Base-by-base conservation (phyloP, 495 filamentous ascomycete genomes). In the Aspergillus taichungensis region DNA sequence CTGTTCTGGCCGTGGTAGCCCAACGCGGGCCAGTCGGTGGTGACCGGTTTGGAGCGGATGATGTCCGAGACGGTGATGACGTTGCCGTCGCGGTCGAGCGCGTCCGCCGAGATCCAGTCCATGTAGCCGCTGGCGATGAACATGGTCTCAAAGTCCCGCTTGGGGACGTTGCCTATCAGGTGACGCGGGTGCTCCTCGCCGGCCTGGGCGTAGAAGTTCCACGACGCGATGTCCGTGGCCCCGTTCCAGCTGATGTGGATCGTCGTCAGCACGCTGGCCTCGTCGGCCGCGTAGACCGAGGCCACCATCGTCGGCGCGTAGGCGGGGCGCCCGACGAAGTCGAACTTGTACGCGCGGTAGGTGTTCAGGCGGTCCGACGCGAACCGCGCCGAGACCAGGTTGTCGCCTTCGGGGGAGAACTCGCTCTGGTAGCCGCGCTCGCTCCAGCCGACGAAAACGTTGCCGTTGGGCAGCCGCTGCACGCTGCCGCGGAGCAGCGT, bases 361-460 rank as follows among this genome's bases (percentile, higher is more conserved):
- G 51, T 56, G 1, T 56, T 60, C 42, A 51, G 62, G 24, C 56
- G 61, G 2, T 39, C 10, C 3, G 34, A 35, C 1, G 52, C 54
- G 48, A 67, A 60, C 13, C 38, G 48, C 8, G 58, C 59, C 7
- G 45, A 57, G 46, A 74, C 71, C 3, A 79, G 51, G 5, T 66
- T 49, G 13, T 68, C 63, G 0, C 80, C 78, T 14, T 76, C 65
- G 0, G 59, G 41, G 0, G 63, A 60, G 50, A 69, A 75, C 48
- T 81, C 77, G 0, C 70, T 76, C 41, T 75, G 61, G 32, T 70
- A 72, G 0, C 71, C 68, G 24, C 63, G 59, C 14, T 73, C 68
- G 27, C 77, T 77, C 76, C 76, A 81, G 48, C 76, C 74, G 8
- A 76, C 66, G 13, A 80, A 69, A n/a, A 70, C 61, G 47, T 79